Evolutionary conservation across 2,329 filamentous ascomycete genomes (phyloP).

Genomic region (Macrophomina phaseolina): DNA sequence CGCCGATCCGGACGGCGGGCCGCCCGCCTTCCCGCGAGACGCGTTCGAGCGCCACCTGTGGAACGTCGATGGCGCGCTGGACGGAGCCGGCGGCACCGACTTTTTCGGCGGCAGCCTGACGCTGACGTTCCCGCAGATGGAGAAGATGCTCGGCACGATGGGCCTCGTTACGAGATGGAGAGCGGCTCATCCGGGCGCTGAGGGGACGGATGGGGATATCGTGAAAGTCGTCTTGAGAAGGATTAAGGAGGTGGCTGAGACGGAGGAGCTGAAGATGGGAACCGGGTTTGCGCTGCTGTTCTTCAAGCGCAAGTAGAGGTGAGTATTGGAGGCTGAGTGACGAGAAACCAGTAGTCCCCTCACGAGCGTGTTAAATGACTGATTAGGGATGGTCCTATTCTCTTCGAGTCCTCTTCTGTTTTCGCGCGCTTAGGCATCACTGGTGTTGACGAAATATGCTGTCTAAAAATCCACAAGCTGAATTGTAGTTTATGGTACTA

Average conservation of each 20-base stretch:
- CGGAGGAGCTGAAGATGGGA: not conserved
- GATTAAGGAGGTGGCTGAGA: constrained; percentile 29
- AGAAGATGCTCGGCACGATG: constrained; percentile 44
- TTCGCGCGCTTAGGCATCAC: not conserved
- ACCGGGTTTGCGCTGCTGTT: not conserved
- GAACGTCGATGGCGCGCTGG: constrained; percentile 40
- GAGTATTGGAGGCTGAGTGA: not conserved
- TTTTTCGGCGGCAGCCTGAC: constrained; percentile 35
- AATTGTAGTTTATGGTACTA: not conserved
- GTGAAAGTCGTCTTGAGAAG: constrained; percentile 39
- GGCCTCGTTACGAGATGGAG: constrained; percentile 54
- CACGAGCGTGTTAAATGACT: too few species aligned
- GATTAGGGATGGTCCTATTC: too few species aligned
- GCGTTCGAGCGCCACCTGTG: constrained; percentile 52
- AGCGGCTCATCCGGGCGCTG: constrained; percentile 50
- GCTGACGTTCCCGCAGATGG: constrained; percentile 43
- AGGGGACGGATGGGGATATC: constrained; percentile 49
- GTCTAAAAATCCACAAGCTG: too few species aligned
- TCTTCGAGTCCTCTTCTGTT: not conserved
- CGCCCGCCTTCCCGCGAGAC: constrained; percentile 47
- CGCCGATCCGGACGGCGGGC: constrained; percentile 33
- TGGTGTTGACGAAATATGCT: not conserved
- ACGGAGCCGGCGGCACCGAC: constrained; percentile 33
- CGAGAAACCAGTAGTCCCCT: not conserved
- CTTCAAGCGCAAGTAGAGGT: constrained; percentile 10